A percentile compares a stretch with the other conserved stretches of the same genome.
Conservation (phyloP, 75 land plant genomes). For the Larix kaempferi region DNA sequence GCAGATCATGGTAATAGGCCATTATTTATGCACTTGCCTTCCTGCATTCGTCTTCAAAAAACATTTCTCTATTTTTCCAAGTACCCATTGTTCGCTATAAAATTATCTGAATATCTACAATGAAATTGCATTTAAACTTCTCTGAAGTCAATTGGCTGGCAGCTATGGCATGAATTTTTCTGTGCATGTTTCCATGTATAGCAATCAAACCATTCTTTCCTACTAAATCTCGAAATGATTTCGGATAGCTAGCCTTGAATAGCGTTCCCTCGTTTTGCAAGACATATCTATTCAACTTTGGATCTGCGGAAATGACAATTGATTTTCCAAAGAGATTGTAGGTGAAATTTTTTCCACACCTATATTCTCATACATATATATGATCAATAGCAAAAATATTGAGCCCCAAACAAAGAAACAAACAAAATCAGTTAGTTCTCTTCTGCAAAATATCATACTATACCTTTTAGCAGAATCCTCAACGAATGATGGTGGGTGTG, state of each 20-base stretch:
- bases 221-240: constrained; percentile 52
- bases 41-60: constrained; percentile 42
- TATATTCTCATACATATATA: background rate
- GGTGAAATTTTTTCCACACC: constrained; percentile 63
- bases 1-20: too few species aligned
- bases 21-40: constrained; percentile 23
- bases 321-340: constrained; percentile 41
- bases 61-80: constrained; percentile 12
- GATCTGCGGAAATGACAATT: constrained; percentile 69
- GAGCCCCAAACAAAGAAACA: too few species aligned
- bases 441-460: background rate
- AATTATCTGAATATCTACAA: constrained; percentile 38
- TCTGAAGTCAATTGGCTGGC: constrained; percentile 36
- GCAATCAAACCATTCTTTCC: constrained; percentile 51
- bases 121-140: constrained; percentile 35
- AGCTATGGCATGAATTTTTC: constrained; percentile 47
- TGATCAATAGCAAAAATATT: too few species aligned
- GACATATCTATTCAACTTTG: constrained; percentile 42
- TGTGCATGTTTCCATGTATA: constrained; percentile 50
- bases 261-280: constrained; percentile 62
- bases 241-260: constrained; percentile 55
- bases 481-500: constrained; percentile 47
- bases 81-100: constrained; percentile 21
- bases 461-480: constrained; percentile 41
- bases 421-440: too few species aligned